A percentile compares a stretch with the other conserved stretches of the same genome.
These are phyloP conservation scores for Magnolia kwangsiensis DNA, from an alignment of 164 flowering plant genomes.

Conservation along the genomic window DNA sequence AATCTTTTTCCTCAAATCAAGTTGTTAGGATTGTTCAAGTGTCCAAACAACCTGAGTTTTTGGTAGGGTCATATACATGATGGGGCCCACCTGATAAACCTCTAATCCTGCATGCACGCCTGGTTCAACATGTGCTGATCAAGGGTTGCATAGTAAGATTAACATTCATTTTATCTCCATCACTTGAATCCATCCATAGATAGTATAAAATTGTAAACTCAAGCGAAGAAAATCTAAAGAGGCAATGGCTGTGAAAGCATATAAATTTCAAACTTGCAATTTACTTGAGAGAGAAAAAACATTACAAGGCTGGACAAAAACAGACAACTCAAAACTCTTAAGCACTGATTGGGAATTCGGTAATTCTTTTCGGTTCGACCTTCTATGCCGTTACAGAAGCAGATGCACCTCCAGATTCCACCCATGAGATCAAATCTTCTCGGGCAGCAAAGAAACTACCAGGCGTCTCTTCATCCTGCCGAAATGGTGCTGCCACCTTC, in stretches of 20 bases:
- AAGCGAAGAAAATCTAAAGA: too few species aligned
- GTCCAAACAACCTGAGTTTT: too few species aligned
- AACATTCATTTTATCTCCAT: too few species aligned
- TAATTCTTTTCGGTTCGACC: background rate
- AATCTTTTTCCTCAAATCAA: background rate
- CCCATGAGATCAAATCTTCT: slow-evolving; percentile 68
- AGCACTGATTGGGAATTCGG: background rate
- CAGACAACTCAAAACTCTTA: background rate
- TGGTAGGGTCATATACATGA: too few species aligned
- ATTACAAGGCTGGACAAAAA: background rate
- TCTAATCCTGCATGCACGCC: too few species aligned
- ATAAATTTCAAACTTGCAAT: background rate
- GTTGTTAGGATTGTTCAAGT: background rate
- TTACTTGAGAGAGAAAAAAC: background rate
- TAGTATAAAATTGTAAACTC: too few species aligned
- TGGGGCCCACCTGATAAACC: too few species aligned
- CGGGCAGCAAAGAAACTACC: slow-evolving; percentile 66
- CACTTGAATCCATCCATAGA: too few species aligned
- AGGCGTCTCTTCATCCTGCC: slow-evolving; percentile 51
- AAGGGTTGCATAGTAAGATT: too few species aligned
- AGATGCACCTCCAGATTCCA: slow-evolving; percentile 36
- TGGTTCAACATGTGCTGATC: too few species aligned
- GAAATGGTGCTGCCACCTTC: slow-evolving; percentile 71
- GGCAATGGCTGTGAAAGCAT: too few species aligned
- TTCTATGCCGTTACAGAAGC: slow-evolving; percentile 19